Conservation (phyloP, 768 basidiomycete species). For the Cystofilobasidium macerans region DNA sequence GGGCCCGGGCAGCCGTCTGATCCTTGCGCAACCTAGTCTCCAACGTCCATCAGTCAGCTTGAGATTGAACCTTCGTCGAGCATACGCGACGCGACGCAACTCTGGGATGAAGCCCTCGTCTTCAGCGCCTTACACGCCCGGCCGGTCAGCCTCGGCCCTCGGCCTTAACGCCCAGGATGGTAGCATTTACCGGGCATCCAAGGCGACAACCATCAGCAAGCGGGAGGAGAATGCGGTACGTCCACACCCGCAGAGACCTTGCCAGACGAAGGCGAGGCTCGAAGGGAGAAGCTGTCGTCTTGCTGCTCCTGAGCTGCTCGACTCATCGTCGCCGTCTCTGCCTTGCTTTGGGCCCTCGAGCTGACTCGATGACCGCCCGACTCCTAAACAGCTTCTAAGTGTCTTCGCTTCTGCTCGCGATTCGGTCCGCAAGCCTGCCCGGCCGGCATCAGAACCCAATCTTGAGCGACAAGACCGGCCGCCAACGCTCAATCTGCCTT, state of each 20-base stretch:
- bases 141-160: background rate
- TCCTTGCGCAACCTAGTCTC: no score
- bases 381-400: background rate
- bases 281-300: no score
- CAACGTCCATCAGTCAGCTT: no score
- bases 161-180: background rate
- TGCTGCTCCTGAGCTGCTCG: no score
- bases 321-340: no score
- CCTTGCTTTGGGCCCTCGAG: no score
- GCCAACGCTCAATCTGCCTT: background rate
- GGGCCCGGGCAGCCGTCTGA: no score
- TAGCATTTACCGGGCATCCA: slow-evolving; percentile 1
- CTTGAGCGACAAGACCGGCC: background rate
- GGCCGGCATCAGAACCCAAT: background rate
- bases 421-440: slow-evolving; percentile 7
- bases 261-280: no score
- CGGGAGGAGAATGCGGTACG: background rate
- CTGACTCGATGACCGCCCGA: no score
- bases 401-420: background rate
- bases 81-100: background rate
- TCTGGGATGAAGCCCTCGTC: background rate
- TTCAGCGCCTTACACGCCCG: background rate
- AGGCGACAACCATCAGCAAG: background rate
- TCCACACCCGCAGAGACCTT: no score
- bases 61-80: no score